Base-by-base conservation (phyloP, 1,139 yeast genomes). In the Hemisphaericaspora subhashii region DNA sequence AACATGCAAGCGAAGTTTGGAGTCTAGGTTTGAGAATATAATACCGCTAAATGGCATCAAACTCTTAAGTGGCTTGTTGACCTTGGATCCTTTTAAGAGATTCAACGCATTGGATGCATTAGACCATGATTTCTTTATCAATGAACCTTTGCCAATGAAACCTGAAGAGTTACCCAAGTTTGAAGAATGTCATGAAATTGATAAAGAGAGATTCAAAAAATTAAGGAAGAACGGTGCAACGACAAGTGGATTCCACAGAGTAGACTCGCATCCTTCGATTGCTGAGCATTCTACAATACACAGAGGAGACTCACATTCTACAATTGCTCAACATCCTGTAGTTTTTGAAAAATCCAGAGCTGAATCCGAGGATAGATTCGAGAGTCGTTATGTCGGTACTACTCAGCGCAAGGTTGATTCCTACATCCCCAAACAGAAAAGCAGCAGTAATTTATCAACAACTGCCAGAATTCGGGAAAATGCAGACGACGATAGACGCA, bases 161-260 rank as follows among this genome's bases (percentile, higher is more conserved):
- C 77, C 80, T 0, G 53, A 62, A 11, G 77, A 77, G n/a, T 62
- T 86, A 35, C 92, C 95, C 0, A 63, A 62, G 33, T 86, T 84
- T 51, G 89, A 85, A 46, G 95, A 90, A 48, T 81, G 95, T 47
- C 98, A 92, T 58, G 98, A 92, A 58, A 79, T 88, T 30, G 95
- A 86, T 55, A 79, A 81, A 39, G 82, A 85, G 44, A 69, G 80
- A 48, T 82, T 74, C 52, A 79, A 78, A 50, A 50, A 54, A 31
- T 35, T 49, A 23, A 46, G 43, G 34, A 51, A 52, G 26, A 40
- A 33, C 14, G 31, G 20, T 7, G 20, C 11, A 15, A 3, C 31
- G n/a, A 29, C 21, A 25, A 24, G 33, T 31, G 28, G 24, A 22
- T 22, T 29, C 22, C 29, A 29, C 9, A 16, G 27, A 32, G 30